Evolutionary conservation across 768 basidiomycete species (phyloP).

Genomic region (Candolleomyces eurysporus): DNA sequence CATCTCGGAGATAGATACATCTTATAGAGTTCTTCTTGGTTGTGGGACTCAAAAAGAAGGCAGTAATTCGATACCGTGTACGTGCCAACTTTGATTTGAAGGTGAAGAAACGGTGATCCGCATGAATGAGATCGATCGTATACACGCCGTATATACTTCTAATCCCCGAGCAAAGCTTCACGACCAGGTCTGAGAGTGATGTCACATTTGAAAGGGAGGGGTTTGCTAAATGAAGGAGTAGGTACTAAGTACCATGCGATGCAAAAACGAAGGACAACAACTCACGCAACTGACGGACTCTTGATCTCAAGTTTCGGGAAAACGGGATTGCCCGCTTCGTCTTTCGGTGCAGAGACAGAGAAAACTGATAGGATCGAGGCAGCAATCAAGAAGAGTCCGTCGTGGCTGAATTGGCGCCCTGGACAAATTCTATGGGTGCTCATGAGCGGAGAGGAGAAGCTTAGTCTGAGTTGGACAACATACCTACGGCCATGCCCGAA

Average conservation of each 20-base stretch:
- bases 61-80: too few relatives aligned
- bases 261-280: not conserved
- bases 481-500: conserved; percentile 21
- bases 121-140: too few relatives aligned
- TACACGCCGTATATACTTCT: too few relatives aligned
- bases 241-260: too few relatives aligned
- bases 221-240: too few relatives aligned
- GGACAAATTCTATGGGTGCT: conserved; percentile 18
- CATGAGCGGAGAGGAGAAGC: not conserved
- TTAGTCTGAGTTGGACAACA: not conserved
- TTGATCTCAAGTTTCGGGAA: not conserved
- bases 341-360: conserved; percentile 15
- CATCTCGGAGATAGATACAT: too few relatives aligned
- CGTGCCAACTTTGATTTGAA: too few relatives aligned
- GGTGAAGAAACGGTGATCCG: too few relatives aligned
- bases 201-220: too few relatives aligned
- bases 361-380: conserved; percentile 20
- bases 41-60: not conserved
- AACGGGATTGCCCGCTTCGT: conserved; percentile 9
- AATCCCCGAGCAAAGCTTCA: too few relatives aligned
- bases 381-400: conserved; percentile 16
- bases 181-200: too few relatives aligned
- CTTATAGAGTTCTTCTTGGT: too few relatives aligned
- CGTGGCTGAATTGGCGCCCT: conserved; percentile 21
- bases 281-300: not conserved